Conservation (phyloP, 2,329 filamentous ascomycete species). For the Verticillium dahliae region DNA sequence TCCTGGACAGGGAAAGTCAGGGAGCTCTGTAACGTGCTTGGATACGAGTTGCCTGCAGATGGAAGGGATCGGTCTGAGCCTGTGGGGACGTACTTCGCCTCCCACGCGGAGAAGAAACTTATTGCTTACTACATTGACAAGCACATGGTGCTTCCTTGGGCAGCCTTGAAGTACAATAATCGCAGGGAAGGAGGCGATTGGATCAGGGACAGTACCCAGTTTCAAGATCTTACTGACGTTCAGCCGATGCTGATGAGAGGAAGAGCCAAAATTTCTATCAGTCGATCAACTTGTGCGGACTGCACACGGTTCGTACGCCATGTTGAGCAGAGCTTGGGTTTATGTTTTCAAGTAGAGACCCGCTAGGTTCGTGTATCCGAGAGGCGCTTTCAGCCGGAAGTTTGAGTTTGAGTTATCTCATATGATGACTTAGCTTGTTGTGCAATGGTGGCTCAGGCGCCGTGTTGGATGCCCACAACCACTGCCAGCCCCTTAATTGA, state of each 20-base stretch:
- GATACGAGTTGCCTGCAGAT: neutral
- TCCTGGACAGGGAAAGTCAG: neutral
- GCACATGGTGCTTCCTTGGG: neutral
- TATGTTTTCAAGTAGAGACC: neutral
- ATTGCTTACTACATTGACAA: neutral
- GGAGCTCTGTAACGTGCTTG: neutral
- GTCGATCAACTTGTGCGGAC: neutral
- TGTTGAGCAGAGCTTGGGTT: neutral
- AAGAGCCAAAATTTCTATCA: neutral
- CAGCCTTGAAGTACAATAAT: neutral
- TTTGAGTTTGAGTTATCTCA: no score
- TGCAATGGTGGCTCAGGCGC: no score
- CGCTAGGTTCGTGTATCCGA: neutral
- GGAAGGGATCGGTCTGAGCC: neutral
- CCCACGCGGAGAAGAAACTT: neutral
- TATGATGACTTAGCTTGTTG: no score
- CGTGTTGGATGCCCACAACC: no score
- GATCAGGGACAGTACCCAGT: neutral
- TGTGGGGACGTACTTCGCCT: neutral
- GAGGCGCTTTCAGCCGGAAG: no score
- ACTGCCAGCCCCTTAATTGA: no score
- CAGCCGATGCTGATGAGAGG: neutral
- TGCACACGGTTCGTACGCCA: neutral
- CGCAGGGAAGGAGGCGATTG: neutral
- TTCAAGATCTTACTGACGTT: neutral